These are phyloP conservation scores for Naganishia onofrii DNA, from an alignment of 768 basidiomycete genomes.

Conservation along the genomic window DNA sequence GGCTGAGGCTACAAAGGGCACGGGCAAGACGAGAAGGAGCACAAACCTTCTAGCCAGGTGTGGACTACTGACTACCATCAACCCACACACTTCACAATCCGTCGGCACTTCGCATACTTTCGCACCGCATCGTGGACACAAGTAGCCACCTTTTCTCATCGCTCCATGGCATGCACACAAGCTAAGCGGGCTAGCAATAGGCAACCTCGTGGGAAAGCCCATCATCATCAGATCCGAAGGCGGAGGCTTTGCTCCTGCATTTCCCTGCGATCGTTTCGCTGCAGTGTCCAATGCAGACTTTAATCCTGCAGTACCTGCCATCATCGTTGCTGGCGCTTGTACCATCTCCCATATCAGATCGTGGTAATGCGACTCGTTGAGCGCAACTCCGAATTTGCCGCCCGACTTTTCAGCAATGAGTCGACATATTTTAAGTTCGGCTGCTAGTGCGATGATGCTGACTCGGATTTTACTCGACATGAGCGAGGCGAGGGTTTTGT, in stretches of 20 bases:
- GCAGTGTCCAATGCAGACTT: conserved; percentile 57
- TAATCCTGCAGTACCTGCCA: conserved; percentile 43
- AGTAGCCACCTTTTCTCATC: conserved; percentile 85
- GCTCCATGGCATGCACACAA: conserved; percentile 92
- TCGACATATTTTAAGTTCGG: conserved; percentile 97
- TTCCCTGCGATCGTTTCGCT: conserved; percentile 55
- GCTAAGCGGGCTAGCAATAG: conserved; percentile 63
- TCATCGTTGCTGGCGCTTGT: conserved; percentile 73
- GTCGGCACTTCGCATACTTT: conserved; percentile 98
- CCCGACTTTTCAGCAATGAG: conserved; percentile 87
- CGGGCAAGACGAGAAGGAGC: too few relatives aligned
- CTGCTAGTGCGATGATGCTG: conserved; percentile 87
- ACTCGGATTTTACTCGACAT: conserved; percentile 80
- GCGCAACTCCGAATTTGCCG: conserved; percentile 87
- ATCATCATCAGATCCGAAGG: conserved; percentile 88
- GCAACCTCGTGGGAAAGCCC: conserved; percentile 93
- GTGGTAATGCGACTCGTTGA: conserved; percentile 96
- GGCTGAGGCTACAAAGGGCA: neutral
- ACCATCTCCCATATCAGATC: conserved; percentile 93
- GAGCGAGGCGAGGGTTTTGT: conserved; percentile 85
- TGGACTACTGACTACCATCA: conserved; percentile 97
- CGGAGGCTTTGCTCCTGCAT: conserved; percentile 53
- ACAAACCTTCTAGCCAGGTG: conserved; percentile 80
- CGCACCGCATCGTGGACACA: conserved; percentile 87
- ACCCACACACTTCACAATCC: conserved; percentile 91